Conservation (phyloP, 78 protist genomes). For the Polysphondylium violaceum region DNA sequence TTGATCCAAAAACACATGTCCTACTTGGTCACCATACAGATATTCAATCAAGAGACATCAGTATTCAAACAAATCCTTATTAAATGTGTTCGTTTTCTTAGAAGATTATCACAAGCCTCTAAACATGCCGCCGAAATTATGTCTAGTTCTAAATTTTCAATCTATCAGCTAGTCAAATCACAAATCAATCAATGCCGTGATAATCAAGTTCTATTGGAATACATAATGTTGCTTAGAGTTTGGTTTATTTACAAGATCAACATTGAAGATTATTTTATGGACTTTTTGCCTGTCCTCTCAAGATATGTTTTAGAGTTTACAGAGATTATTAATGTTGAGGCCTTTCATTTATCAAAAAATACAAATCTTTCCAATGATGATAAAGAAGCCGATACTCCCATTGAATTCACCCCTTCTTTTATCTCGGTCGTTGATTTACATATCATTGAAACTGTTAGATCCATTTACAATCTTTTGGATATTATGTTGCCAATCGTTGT, state of each 20-base stretch:
- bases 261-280: not conserved
- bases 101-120: conserved; percentile 56
- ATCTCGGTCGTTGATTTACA: not conserved
- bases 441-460: conserved; percentile 36
- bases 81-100: conserved; percentile 45
- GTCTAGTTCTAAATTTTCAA: not conserved
- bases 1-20: not conserved
- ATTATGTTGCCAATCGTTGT: not conserved
- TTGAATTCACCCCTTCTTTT: not conserved
- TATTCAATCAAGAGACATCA: not conserved
- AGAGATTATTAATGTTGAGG: conserved; percentile 10
- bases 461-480: conserved; percentile 49
- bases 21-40: not conserved
- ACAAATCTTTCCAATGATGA: not conserved
- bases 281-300: not conserved
- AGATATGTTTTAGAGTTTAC: conserved; percentile 25
- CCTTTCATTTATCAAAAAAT: conserved; percentile 21
- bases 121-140: conserved; percentile 13
- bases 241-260: conserved; percentile 28
- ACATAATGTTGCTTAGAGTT: conserved; percentile 25
- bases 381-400: not conserved
- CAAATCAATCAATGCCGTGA: not conserved
- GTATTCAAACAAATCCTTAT: not conserved
- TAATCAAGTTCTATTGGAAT: conserved; percentile 43
- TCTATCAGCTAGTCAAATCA: conserved; percentile 2